Base-by-base conservation (phyloP, 331 rosid genomes). In the Quercus tomentella region DNA sequence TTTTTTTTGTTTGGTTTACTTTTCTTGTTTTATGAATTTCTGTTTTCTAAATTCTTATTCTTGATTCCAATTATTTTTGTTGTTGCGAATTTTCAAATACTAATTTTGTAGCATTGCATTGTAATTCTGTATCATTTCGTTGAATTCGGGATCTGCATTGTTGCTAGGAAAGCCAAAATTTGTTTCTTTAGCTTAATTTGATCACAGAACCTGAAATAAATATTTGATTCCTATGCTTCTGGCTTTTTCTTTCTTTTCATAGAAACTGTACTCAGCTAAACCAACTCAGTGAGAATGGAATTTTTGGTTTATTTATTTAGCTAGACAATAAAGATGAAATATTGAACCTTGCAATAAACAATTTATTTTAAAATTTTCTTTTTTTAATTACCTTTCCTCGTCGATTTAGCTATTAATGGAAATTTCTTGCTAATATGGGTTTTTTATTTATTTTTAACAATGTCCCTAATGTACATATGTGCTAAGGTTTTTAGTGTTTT, bases 61-160 rank as follows among this genome's bases (percentile, higher is more conserved):
- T 6, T 41, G 61, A 54, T 68, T 31, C 18, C 73, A 45, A 33
- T 72, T 26, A 30, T 41, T 65, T 56, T 55, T 76, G 11, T 57
- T 70, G 30, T 73, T 67, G 49, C n/a, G 73, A 18, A 60, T 61
- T 21, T 23, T 77, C 45, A 26, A 21, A 20, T 58, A 17, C 63
- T 61, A 4, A 4, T 56, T 55, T 70, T 70, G 57, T 58, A 49
- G 60, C 31, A 78, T 43, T 49, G 56, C 70, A 61, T 80, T 86
- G 77, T 76, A 43, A 68, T 62, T 25, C 18, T 51, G 37, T 18
- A 28, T 52, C 67, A 1, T 70, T 58, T 25, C 14, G 76, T 65
- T 77, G 21, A 23, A 68, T 41, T 81, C 25, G 21, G 69, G 76
- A 72, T 75, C 79, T 80, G 58, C 90, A 83, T 90, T 85, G 65